Conservation (phyloP, 805 yeast species). For the Starmerella floris region DNA sequence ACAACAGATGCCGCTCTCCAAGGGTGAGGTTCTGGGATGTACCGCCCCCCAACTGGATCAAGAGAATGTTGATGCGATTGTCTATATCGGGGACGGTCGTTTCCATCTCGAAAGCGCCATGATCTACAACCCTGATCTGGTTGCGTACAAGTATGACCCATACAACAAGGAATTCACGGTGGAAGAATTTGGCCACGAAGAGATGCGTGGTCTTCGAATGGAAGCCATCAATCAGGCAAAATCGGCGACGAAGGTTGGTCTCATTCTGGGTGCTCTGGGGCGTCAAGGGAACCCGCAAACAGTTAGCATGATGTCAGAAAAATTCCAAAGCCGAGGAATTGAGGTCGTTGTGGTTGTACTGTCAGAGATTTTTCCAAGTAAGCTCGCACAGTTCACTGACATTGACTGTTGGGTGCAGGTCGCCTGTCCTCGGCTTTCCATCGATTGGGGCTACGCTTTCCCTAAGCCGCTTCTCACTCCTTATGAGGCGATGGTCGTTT, state of each 20-base stretch:
- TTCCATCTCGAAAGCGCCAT: conserved; percentile 91
- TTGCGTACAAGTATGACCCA: conserved; percentile 91
- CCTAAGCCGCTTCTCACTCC: conserved; percentile 85
- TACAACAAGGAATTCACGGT: conserved; percentile 81
- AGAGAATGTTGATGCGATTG: conserved; percentile 55
- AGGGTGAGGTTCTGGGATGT: conserved; percentile 93
- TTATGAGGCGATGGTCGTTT: conserved; percentile 85
- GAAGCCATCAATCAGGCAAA: conserved; percentile 59
- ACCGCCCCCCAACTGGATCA: conserved; percentile 61
- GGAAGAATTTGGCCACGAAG: conserved; percentile 77
- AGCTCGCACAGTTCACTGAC: conserved; percentile 80
- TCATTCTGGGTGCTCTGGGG: conserved; percentile 85
- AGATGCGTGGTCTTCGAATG: conserved; percentile 58
- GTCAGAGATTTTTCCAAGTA: conserved; percentile 87
- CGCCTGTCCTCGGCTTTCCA: conserved; percentile 90
- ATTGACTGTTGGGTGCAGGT: conserved; percentile 93
- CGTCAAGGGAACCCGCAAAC: conserved; percentile 86
- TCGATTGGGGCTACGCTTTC: conserved; percentile 98
- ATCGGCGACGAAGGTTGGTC: conserved; percentile 54
- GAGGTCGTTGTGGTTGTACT: conserved; percentile 68
- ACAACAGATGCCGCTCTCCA: conserved; percentile 81
- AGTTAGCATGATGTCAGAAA: conserved; percentile 47
- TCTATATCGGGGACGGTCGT: conserved; percentile 91
- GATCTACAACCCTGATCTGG: conserved; percentile 90
- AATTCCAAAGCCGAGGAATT: conserved; percentile 42